Conservation (phyloP, 1,284 basidiomycete species). For the Stereum hirsutum region DNA sequence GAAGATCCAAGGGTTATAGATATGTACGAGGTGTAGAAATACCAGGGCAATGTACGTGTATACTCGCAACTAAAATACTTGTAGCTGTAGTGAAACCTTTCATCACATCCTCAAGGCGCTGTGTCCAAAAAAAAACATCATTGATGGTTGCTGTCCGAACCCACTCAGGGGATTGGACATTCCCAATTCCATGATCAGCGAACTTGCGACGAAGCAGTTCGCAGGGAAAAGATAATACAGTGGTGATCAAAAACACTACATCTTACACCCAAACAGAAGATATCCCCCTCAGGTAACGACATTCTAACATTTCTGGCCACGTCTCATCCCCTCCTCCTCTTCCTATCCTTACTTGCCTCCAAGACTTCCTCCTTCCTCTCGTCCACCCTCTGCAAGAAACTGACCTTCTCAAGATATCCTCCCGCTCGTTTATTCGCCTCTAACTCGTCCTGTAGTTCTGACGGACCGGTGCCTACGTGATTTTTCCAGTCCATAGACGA, state of each 20-base stretch:
- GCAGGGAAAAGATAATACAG: too few species aligned
- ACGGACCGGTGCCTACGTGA: constrained; percentile 39
- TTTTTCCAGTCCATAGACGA: constrained; percentile 76
- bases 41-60: not conserved
- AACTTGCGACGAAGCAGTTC: too few species aligned
- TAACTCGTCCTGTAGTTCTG: constrained; percentile 55
- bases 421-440: constrained; percentile 61
- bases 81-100: too few species aligned
- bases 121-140: too few species aligned
- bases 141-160: too few species aligned
- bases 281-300: too few species aligned
- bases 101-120: too few species aligned
- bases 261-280: too few species aligned
- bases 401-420: constrained; percentile 75
- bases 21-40: not conserved
- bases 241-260: too few species aligned
- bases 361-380: constrained; percentile 56
- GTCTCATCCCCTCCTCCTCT: constrained; percentile 37
- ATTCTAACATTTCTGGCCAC: not conserved
- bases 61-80: not conserved
- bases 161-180: too few species aligned
- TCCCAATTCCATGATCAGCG: too few species aligned
- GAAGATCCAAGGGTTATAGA: constrained; percentile 23
- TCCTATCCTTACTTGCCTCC: constrained; percentile 44
- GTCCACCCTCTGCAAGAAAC: constrained; percentile 69